Conservation (phyloP, 129 eudicot species). For the Chrysanthemum lavandulifolium region DNA sequence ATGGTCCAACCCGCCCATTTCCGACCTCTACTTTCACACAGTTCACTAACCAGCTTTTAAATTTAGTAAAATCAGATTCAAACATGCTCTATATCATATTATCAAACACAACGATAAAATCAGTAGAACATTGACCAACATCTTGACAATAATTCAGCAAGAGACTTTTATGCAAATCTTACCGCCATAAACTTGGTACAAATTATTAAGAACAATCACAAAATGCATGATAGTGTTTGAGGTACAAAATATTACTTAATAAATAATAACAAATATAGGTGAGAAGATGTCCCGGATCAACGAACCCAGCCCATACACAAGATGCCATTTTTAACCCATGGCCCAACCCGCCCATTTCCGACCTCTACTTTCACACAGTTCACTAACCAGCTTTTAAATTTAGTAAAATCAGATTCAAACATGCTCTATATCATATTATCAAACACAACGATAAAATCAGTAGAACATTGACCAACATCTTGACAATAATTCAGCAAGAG, state of each 20-base stretch:
- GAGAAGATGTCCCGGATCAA: not conserved
- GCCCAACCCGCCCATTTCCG: slow-evolving; percentile 2
- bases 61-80: slow-evolving; percentile 9
- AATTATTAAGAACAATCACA: not conserved
- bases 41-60: slow-evolving; percentile 9
- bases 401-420: slow-evolving; percentile 11
- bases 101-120: slow-evolving; percentile 13
- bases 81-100: slow-evolving; percentile 8
- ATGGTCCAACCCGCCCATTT: slow-evolving; percentile 4
- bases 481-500: not conserved
- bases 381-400: slow-evolving; percentile 6
- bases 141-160: slow-evolving; percentile 3
- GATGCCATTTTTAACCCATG: not conserved
- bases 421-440: slow-evolving; percentile 9
- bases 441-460: slow-evolving; percentile 9
- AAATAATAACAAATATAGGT: not conserved
- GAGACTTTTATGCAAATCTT: slow-evolving; percentile 29
- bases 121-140: not conserved
- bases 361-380: slow-evolving; percentile 5
- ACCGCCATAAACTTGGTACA: slow-evolving; percentile 68
- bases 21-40: not conserved
- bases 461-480: slow-evolving; percentile 4
- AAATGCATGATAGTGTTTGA: no score
- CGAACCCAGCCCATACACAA: not conserved
- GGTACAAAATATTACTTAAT: no score